These are phyloP conservation scores for Climacium dendroides DNA, from an alignment of 225 moss, liverwort and hornwort genomes.

Conservation along the genomic window DNA sequence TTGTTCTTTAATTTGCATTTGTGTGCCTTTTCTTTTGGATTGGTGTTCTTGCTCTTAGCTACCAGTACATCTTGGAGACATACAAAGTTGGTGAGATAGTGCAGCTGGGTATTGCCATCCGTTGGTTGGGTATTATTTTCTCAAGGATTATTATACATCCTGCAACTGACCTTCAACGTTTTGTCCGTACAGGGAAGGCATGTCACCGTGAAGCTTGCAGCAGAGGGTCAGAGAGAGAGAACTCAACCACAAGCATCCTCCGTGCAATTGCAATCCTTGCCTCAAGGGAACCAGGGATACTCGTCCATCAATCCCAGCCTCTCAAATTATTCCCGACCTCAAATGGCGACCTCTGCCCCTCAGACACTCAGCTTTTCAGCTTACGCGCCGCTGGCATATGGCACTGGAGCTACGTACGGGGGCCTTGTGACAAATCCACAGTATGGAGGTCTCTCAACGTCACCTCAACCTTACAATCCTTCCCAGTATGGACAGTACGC, in stretches of 20 bases:
- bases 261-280: slow-evolving; percentile 54
- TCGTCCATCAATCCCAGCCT: slow-evolving; percentile 51
- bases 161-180: background rate
- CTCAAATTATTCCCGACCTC: slow-evolving; percentile 64
- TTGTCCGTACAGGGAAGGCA: slow-evolving; percentile 65
- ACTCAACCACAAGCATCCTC: slow-evolving; percentile 46
- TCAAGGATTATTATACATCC: background rate
- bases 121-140: background rate
- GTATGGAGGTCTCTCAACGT: slow-evolving; percentile 60
- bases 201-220: slow-evolving; percentile 94
- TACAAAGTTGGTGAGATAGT: background rate
- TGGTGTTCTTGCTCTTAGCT: background rate
- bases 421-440: slow-evolving; percentile 62
- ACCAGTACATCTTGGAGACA: background rate
- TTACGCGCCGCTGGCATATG: slow-evolving; percentile 59
- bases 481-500: slow-evolving; percentile 88
- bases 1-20: background rate
- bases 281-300: slow-evolving; percentile 72
- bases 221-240: slow-evolving; percentile 88
- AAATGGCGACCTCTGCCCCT: slow-evolving; percentile 64
- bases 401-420: slow-evolving; percentile 55
- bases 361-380: slow-evolving; percentile 62
- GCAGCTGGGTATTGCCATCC: background rate
- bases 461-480: slow-evolving; percentile 73
- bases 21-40: background rate